These are phyloP conservation scores for Pestalotiopsis sp. DNA, from an alignment of 2,329 filamentous ascomycete genomes.

Conservation along the genomic window DNA sequence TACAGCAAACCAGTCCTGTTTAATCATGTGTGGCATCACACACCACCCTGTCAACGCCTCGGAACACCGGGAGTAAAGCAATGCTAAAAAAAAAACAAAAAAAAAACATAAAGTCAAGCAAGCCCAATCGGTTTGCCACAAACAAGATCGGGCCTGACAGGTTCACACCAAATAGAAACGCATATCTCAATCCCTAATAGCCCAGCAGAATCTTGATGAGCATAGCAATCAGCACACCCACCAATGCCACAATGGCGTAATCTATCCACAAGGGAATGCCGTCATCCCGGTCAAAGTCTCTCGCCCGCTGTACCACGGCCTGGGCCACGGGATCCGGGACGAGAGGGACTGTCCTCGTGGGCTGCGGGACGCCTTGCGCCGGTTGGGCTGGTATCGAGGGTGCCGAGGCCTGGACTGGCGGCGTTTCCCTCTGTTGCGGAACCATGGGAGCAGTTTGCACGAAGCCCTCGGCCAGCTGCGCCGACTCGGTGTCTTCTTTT, in stretches of 20 bases:
- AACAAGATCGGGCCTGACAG: not conserved
- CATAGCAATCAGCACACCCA: slow-evolving; percentile 71
- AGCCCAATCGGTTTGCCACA: not conserved
- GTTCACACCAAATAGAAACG: not conserved
- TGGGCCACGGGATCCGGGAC: slow-evolving; percentile 19
- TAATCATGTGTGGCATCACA: not conserved
- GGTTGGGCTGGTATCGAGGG: slow-evolving; percentile 21
- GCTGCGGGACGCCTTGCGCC: slow-evolving; percentile 25
- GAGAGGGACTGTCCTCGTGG: slow-evolving; percentile 30
- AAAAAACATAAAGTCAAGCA: not conserved
- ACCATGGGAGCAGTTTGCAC: slow-evolving; percentile 46
- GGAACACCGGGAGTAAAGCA: not conserved
- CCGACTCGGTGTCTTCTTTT: slow-evolving; percentile 42
- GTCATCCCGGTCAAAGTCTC: slow-evolving; percentile 37
- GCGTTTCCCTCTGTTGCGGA: slow-evolving; percentile 15
- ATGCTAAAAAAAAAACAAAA: not conserved
- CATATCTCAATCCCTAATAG: slow-evolving; percentile 15
- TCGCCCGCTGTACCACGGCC: slow-evolving; percentile 20
- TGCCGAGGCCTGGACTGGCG: slow-evolving; percentile 14
- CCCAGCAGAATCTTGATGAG: slow-evolving; percentile 57
- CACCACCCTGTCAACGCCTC: not conserved
- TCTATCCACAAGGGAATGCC: slow-evolving; percentile 77
- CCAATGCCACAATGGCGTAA: slow-evolving; percentile 73
- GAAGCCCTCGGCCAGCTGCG: slow-evolving; percentile 59
- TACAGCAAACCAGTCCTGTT: not conserved